Evolutionary conservation across 1,284 basidiomycete genomes (phyloP).

Genomic region (Rhizopogon parksii): DNA sequence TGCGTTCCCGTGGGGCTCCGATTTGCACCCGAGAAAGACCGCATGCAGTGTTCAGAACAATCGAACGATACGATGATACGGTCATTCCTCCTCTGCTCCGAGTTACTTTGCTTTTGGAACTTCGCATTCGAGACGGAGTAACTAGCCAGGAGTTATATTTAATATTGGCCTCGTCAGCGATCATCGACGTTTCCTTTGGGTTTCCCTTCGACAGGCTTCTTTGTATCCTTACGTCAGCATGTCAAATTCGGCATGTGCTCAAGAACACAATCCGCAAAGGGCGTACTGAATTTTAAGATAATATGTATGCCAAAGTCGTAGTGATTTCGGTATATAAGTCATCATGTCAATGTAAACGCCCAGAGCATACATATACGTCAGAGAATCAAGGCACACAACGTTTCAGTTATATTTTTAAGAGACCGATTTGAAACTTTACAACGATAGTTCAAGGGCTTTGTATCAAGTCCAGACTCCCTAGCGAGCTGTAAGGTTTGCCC

Average conservation of each 20-base stretch:
- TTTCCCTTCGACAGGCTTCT: background rate
- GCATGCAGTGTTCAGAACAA: slow-evolving; percentile 1
- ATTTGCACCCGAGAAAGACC: slow-evolving; percentile 21
- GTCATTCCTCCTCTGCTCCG: background rate
- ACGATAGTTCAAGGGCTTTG: background rate
- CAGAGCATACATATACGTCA: background rate
- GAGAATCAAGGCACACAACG: background rate
- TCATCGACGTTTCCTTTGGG: background rate
- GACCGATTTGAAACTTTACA: background rate
- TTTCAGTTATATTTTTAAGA: background rate
- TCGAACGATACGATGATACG: no score
- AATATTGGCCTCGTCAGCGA: background rate
- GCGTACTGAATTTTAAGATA: no score
- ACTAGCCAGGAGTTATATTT: background rate
- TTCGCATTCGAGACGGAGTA: background rate
- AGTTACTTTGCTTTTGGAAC: background rate
- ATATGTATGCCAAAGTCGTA: no score
- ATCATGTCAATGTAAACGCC: no score
- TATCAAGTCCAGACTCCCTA: background rate
- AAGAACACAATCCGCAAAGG: background rate
- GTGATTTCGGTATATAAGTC: no score
- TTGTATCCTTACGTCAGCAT: background rate
- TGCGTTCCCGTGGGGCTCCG: slow-evolving; percentile 19
- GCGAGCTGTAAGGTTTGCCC: background rate
- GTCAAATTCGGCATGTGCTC: slow-evolving; percentile 6